Percentiles rank a stretch among this genome's conserved stretches.
Evolutionary conservation across 257 asterid genomes (phyloP).

Genomic region (Solanum okadae): DNA sequence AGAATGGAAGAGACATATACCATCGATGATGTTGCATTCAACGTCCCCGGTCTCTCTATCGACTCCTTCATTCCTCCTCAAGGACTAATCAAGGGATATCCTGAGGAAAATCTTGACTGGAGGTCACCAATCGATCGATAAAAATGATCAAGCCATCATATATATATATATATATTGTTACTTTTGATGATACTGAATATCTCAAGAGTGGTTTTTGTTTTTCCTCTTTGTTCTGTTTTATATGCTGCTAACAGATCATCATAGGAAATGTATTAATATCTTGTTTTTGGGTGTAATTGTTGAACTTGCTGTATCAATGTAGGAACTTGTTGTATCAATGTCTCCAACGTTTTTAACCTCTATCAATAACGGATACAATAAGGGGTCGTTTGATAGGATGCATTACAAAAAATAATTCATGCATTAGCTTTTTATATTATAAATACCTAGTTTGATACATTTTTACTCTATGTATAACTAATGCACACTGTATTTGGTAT

Average conservation of each 20-base stretch:
- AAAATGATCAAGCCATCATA: neutral
- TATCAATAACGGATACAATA: neutral
- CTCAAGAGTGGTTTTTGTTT: neutral
- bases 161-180: neutral
- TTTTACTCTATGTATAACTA: too few species aligned
- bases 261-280: neutral
- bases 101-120: slow-evolving; percentile 37
- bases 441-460: too few species aligned
- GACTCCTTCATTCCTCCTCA: slow-evolving; percentile 75
- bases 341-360: neutral
- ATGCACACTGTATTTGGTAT: neutral
- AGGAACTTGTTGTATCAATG: neutral
- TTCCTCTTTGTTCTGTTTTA: neutral
- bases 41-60: slow-evolving; percentile 61
- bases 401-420: too few species aligned
- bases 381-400: neutral
- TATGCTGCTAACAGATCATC: neutral
- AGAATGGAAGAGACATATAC: slow-evolving; percentile 74
- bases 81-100: slow-evolving; percentile 40
- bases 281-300: neutral
- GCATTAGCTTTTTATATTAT: neutral
- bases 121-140: slow-evolving; percentile 27
- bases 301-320: neutral
- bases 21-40: slow-evolving; percentile 65
- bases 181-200: neutral